Percentiles rank a stretch among this genome's conserved stretches.
Evolutionary conservation across 805 yeast genomes (phyloP).

Genomic region (Saccharomycopsis synnaedendra): DNA sequence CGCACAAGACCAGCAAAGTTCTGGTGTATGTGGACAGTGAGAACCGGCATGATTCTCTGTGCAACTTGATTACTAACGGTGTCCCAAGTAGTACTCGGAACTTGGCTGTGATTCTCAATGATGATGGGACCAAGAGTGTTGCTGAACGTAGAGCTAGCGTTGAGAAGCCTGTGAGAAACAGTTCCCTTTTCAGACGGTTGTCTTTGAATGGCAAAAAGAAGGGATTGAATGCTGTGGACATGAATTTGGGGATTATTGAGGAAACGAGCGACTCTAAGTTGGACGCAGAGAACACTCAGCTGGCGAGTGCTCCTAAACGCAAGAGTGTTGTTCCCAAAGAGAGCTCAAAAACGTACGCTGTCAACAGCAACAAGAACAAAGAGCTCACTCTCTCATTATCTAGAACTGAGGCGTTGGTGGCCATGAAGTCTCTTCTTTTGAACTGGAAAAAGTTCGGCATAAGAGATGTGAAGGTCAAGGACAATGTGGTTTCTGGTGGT

Average conservation of each 20-base stretch:
- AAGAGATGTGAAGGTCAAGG: conserved; percentile 15
- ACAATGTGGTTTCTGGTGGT: conserved; percentile 12
- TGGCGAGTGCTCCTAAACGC: not conserved
- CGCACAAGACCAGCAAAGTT: conserved; percentile 3
- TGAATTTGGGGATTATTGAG: not conserved
- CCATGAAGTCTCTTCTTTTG: conserved; percentile 11
- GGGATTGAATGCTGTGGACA: not conserved
- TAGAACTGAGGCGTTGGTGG: conserved; percentile 9
- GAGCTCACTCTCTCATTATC: conserved; percentile 12
- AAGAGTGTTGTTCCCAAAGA: not conserved
- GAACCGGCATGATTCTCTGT: conserved; percentile 10
- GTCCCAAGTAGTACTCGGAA: conserved; percentile 10
- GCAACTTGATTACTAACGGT: conserved; percentile 16
- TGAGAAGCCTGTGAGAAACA: conserved; percentile 3
- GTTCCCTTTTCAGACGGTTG: conserved; percentile 10
- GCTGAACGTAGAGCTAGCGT: not conserved
- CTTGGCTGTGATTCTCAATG: not conserved
- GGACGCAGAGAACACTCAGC: not conserved
- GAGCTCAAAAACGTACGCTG: not conserved
- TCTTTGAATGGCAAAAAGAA: conserved; percentile 5
- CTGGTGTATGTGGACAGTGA: conserved; percentile 6
- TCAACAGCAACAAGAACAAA: conserved; percentile 6
- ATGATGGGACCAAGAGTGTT: not conserved
- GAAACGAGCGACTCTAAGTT: not conserved
- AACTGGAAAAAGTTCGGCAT: conserved; percentile 24